These are phyloP conservation scores for Selaginella moellendorffii DNA, from an alignment of 75 land plant genomes.

Conservation along the genomic window DNA sequence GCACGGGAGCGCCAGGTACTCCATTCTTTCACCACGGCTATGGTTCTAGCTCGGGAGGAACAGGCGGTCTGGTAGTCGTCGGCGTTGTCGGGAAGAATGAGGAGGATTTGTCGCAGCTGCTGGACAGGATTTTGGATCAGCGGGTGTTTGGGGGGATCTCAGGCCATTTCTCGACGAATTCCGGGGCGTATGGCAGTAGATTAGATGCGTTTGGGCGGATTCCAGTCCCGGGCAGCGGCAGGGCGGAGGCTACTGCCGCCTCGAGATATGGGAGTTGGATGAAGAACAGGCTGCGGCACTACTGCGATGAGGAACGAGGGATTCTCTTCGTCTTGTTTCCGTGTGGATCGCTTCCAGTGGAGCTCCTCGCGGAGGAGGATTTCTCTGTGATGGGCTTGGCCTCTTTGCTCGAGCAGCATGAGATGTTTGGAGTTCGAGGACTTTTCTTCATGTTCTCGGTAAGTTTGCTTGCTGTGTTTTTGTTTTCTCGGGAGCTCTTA, in stretches of 20 bases:
- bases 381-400: constrained; percentile 11
- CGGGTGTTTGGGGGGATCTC: constrained; percentile 44
- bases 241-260: too few relatives aligned
- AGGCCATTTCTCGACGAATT: background rate
- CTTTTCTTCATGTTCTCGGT: constrained; percentile 61
- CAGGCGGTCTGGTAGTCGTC: constrained; percentile 54
- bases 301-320: constrained; percentile 63
- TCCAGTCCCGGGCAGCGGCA: too few relatives aligned
- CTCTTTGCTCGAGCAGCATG: constrained; percentile 27
- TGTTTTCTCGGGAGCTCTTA: background rate
- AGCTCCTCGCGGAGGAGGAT: constrained; percentile 10
- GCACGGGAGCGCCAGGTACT: background rate
- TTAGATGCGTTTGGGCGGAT: background rate
- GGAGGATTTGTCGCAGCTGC: constrained; percentile 42
- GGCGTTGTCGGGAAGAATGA: constrained; percentile 47
- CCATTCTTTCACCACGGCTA: background rate
- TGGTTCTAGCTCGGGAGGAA: background rate
- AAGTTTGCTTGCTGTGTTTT: constrained; percentile 15
- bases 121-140: constrained; percentile 59
- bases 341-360: constrained; percentile 18
- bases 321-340: constrained; percentile 56
- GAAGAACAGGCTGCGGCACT: constrained; percentile 36
- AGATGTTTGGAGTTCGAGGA: constrained; percentile 31
- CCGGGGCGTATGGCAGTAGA: background rate
- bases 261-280: background rate